A percentile compares a stretch with the other conserved stretches of the same genome.
These are phyloP conservation scores for Leccinellum albellum DNA, from an alignment of 768 basidiomycete genomes.

Conservation along the genomic window DNA sequence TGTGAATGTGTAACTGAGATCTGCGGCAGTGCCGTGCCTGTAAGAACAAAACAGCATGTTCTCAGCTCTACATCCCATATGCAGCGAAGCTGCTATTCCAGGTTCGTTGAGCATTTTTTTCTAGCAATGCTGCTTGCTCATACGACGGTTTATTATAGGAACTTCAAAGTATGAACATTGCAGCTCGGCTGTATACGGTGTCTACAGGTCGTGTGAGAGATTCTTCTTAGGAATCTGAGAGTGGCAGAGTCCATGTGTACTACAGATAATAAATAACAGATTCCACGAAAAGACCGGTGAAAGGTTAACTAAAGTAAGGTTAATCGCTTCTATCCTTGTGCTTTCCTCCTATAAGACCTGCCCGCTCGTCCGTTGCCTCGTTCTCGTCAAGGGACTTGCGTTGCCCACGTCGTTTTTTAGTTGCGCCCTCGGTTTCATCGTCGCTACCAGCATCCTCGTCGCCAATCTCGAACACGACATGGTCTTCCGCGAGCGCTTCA, in stretches of 20 bases:
- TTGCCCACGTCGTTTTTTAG: conserved; percentile 47
- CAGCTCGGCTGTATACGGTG: conserved; percentile 80
- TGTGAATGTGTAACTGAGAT: conserved; percentile 2
- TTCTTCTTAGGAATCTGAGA: conserved; percentile 16
- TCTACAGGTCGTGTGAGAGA: conserved; percentile 86
- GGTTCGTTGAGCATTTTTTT: conserved; percentile 40
- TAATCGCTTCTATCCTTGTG: conserved; percentile 36
- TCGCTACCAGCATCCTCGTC: conserved; percentile 72
- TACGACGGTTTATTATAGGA: conserved; percentile 45
- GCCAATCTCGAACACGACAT: conserved; percentile 88
- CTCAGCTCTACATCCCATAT: conserved; percentile 90
- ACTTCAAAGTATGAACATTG: conserved; percentile 94
- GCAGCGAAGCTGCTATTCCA: conserved; percentile 97
- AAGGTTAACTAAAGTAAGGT: background rate
- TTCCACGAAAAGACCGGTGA: conserved; percentile 3
- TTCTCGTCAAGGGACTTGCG: conserved; percentile 48
- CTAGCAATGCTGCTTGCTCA: background rate
- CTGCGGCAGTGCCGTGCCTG: conserved; percentile 77
- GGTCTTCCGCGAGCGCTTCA: conserved; percentile 52
- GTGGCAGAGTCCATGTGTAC: conserved; percentile 31
- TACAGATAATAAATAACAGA: conserved; percentile 29
- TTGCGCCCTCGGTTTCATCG: conserved; percentile 50
- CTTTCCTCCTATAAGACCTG: conserved; percentile 56
- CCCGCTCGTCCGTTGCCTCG: conserved; percentile 51
- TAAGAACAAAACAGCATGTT: conserved; percentile 94